Percentiles rank a stretch among this genome's conserved stretches.
These are phyloP conservation scores for Prillingera fragicola DNA, from an alignment of 1,284 basidiomycete species.

Conservation along the genomic window DNA sequence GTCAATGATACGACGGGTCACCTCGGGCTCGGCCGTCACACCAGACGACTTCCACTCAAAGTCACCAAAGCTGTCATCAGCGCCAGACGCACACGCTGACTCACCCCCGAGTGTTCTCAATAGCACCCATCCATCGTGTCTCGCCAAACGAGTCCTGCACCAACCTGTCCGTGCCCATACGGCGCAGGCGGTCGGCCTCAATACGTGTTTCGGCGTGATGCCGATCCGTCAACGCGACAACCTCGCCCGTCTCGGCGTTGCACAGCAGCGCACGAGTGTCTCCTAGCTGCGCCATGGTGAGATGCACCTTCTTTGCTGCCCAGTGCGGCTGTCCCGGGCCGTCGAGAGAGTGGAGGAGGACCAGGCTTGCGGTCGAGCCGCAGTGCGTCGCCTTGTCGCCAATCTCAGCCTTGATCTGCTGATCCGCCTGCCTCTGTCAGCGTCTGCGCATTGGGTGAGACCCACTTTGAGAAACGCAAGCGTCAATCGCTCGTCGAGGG, in stretches of 20 bases:
- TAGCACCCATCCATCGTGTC: constrained; percentile 89
- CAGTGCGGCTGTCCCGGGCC: constrained; percentile 75
- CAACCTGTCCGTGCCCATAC: constrained; percentile 71
- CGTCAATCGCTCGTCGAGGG: constrained; percentile 75
- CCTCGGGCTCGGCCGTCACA: constrained; percentile 91
- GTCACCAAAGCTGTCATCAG: constrained; percentile 69
- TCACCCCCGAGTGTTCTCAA: constrained; percentile 86
- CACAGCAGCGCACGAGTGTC: constrained; percentile 86
- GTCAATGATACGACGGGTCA: constrained; percentile 70
- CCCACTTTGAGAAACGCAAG: constrained; percentile 76
- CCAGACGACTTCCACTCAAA: constrained; percentile 82
- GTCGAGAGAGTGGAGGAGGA: constrained; percentile 75
- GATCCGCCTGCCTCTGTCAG: constrained; percentile 52
- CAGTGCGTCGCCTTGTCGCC: constrained; percentile 51
- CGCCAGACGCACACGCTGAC: constrained; percentile 20
- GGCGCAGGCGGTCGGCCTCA: constrained; percentile 76
- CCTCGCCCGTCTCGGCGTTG: constrained; percentile 63
- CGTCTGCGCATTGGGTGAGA: not conserved
- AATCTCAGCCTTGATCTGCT: constrained; percentile 57
- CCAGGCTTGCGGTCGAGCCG: constrained; percentile 87
- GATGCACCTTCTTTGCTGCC: constrained; percentile 59
- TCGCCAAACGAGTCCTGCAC: constrained; percentile 96
- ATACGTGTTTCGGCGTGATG: constrained; percentile 87
- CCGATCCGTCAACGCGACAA: constrained; percentile 74
- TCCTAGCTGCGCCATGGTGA: constrained; percentile 93